Evolutionary conservation across 345 rosid species (phyloP).

Genomic region (Lenwebbia sp.): DNA sequence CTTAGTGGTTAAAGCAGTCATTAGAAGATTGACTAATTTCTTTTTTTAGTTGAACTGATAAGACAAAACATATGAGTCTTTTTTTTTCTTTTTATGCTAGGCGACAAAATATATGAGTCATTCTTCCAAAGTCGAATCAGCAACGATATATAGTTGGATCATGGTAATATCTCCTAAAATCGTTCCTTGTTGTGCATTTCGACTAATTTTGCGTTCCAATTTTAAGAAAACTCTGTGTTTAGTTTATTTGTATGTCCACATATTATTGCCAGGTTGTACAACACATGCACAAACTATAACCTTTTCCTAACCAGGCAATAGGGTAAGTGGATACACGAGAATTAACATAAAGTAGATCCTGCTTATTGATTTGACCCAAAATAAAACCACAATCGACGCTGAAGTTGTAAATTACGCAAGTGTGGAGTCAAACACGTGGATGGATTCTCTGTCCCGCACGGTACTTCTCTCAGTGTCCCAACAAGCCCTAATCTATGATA

Average conservation of each 20-base stretch:
- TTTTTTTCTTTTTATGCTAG: background rate
- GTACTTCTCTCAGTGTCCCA: background rate
- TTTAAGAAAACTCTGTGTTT: background rate
- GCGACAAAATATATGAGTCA: background rate
- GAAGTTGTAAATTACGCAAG: background rate
- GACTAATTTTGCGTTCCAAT: background rate
- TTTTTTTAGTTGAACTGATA: background rate
- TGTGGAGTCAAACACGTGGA: background rate
- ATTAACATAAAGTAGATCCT: background rate
- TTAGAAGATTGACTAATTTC: background rate
- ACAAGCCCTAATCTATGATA: background rate
- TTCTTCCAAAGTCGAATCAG: background rate
- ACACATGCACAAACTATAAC: background rate
- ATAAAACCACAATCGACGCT: background rate
- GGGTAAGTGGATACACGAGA: background rate
- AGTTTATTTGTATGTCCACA: background rate
- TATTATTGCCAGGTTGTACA: background rate
- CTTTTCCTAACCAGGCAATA: background rate
- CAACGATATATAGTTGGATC: background rate
- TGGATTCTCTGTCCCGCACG: background rate
- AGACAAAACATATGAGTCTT: background rate
- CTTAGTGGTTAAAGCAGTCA: background rate
- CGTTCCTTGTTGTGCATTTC: background rate
- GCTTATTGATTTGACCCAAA: background rate
- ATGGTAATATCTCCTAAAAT: background rate